Evolutionary conservation across 306 rosid genomes (phyloP).

Genomic region (Mimosa bimucronata): DNA sequence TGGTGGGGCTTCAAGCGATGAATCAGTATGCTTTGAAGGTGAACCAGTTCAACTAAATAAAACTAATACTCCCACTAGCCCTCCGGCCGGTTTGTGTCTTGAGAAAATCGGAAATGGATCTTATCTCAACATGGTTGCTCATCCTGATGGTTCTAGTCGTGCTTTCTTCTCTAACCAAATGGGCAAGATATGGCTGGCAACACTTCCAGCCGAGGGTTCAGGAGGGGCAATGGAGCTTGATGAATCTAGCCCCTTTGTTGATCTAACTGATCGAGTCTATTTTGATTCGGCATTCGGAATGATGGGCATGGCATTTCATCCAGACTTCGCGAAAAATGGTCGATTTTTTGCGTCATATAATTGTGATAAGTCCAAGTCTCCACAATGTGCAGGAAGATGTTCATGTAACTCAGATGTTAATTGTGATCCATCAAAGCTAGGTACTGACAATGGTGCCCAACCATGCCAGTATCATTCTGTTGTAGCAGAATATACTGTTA

Average conservation of each 20-base stretch:
- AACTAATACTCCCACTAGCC: slow-evolving; percentile 40
- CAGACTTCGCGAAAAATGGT: slow-evolving; percentile 74
- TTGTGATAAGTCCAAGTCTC: slow-evolving; percentile 85
- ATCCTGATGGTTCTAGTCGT: slow-evolving; percentile 93
- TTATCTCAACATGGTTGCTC: slow-evolving; percentile 85
- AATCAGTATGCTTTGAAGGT: slow-evolving; percentile 78
- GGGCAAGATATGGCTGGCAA: slow-evolving; percentile 88
- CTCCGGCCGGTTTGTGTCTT: slow-evolving; percentile 82
- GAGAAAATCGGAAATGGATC: slow-evolving; percentile 96
- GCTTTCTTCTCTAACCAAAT: slow-evolving; percentile 81
- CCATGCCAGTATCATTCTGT: slow-evolving; percentile 92
- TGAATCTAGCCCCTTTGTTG: slow-evolving; percentile 82
- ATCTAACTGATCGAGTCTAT: slow-evolving; percentile 81
- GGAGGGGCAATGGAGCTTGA: slow-evolving; percentile 64
- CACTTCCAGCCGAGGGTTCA: slow-evolving; percentile 71
- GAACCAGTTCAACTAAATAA: slow-evolving; percentile 67
- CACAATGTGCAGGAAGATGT: slow-evolving; percentile 91
- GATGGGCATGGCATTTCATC: slow-evolving; percentile 99
- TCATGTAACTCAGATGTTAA: slow-evolving; percentile 90
- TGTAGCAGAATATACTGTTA: slow-evolving; percentile 77
- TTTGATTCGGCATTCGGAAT: slow-evolving; percentile 76
- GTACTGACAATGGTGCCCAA: slow-evolving; percentile 61
- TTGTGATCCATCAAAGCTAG: slow-evolving; percentile 90
- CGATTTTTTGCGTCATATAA: slow-evolving; percentile 94
- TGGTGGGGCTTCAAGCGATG: slow-evolving; percentile 71